Percentiles rank a stretch among this genome's conserved stretches.
These are phyloP conservation scores for Globisporangium abappressorium DNA, from an alignment of 352 stramenopile genomes.

Conservation along the genomic window DNA sequence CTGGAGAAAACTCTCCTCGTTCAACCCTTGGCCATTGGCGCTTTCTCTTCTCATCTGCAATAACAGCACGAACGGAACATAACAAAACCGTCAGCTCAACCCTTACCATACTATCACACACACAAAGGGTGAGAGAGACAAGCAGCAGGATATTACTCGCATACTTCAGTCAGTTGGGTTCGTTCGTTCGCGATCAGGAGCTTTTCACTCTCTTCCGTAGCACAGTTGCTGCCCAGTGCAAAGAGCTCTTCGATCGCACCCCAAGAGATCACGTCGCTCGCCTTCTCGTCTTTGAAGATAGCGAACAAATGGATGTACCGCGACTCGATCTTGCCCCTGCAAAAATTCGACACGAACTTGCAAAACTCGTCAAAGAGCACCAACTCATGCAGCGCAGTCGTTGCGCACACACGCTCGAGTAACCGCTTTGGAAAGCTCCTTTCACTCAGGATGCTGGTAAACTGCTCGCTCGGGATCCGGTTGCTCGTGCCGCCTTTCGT, in stretches of 20 bases:
- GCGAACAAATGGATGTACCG: conserved; percentile 53
- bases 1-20: conserved; percentile 43
- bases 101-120: too few species aligned
- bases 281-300: conserved; percentile 41
- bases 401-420: conserved; percentile 43
- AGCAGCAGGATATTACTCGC: conserved; percentile 9
- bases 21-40: conserved; percentile 17
- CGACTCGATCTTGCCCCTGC: conserved; percentile 40
- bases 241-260: conserved; percentile 46
- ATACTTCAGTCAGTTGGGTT: conserved; percentile 43
- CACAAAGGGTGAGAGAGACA: background rate
- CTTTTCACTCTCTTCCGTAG: conserved; percentile 13
- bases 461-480: conserved; percentile 54
- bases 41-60: conserved; percentile 1
- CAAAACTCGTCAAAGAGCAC: conserved; percentile 85
- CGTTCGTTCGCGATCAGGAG: conserved; percentile 27
- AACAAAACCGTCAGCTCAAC: background rate
- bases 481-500: conserved; percentile 68
- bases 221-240: conserved; percentile 26
- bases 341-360: conserved; percentile 73
- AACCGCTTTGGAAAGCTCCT: conserved; percentile 44
- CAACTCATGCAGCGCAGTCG: conserved; percentile 38
- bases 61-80: background rate
- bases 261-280: conserved; percentile 26
- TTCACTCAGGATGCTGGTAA: conserved; percentile 48